Evolutionary conservation across 495 filamentous ascomycete genomes (phyloP), one percentile per base, ranked within the genome.

Genomic region (Sporormia fimetaria): DNA sequence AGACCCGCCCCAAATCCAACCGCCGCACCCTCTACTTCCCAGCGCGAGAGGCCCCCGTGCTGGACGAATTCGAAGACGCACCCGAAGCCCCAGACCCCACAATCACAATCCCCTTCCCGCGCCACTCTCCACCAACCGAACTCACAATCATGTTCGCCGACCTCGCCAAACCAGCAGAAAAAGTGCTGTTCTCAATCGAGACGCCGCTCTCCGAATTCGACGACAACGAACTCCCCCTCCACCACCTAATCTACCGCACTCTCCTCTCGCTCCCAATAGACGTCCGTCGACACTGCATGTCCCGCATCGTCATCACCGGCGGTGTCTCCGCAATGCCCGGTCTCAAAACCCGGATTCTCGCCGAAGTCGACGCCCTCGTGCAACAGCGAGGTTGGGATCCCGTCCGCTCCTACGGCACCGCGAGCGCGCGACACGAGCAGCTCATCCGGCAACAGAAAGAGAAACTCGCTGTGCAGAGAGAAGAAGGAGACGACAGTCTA

Each of bases 301-400:
- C 86, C 5, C 81, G 88, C 35, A 85, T 98, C 37, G 69, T 94
- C 3, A 77, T 96, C 54, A 80, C 80, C 0, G 90, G 90, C 24
- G 87, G 87, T 4, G 79, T 80, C 32, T 75, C 86, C 25, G 71
- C 74, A 16, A 78, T 96, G 9, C 72, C 83, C 1, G 90, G 90
- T 4, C 63, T 98, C 1, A 87, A 84, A 52, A 63, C 64, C n/a
- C 76, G 90, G 6, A 69, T 94, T 21, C 63, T 95, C 12, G 66
- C 76, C 18, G 88, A 98, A 47, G 67, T 96, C 0, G 66, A 66
- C 4, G 45, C 56, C 0, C 56, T 92, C 3, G 67, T 87, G 3
- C 63, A 76, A 8, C 58, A 66, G 25, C 60, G 74, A 24, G 83
- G 84, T 5, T 96, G 92, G 88, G 80, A 85, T 52, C 64, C 70